Base-by-base conservation (phyloP, 2,329 filamentous ascomycete genomes). In the Colletotrichum paranaense region DNA sequence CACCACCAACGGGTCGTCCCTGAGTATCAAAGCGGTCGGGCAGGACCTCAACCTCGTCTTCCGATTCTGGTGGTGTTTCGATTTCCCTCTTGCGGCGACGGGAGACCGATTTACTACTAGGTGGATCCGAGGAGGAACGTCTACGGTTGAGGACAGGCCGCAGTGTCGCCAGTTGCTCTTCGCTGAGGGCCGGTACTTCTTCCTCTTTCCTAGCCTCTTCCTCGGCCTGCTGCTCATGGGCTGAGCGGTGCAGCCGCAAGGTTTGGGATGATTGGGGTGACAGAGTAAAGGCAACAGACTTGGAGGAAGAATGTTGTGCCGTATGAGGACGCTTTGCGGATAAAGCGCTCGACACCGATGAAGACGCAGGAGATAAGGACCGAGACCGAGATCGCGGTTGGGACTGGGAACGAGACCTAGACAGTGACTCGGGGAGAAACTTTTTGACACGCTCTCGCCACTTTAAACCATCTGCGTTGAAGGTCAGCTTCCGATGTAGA, bases 191-290 rank as follows among this genome's bases (percentile, higher is more conserved):
- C 57, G 78, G 12, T 4, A 67, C 73, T 30, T 71, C 56, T 24
- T 73, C 58, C 42, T 67, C 67, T 16, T 68, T 72, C 49, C 62
- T 57, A 11, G 46, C 62, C 26, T 77, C 76, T 55, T 69, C 75
- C 19, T 75, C 74, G 26, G 75, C 74, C 4, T 78, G 76, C n/a
- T 78, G 72, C 28, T 77, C 79, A 24, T 85, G 82, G 14, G 82
- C 79, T 42, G 78, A 78, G 52, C 78, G 83, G 72, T 87, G 86
- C 30, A 81, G 78, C 24, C 81, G 79, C 77, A 88, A 84, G 0
- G 86, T 87, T 67, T 79, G 82, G 0, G 84, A 84, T 19, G 86
- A 88, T 65, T 86, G 84, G 0, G 87, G 87, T 3, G 87, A 89
- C 53, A 89, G 77, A 0, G 87, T 82, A 67, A 88, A 89, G 1